Percentiles rank a stretch among this genome's conserved stretches.
Evolutionary conservation across 768 basidiomycete genomes (phyloP).

Genomic region (Hortiboletus campestris): DNA sequence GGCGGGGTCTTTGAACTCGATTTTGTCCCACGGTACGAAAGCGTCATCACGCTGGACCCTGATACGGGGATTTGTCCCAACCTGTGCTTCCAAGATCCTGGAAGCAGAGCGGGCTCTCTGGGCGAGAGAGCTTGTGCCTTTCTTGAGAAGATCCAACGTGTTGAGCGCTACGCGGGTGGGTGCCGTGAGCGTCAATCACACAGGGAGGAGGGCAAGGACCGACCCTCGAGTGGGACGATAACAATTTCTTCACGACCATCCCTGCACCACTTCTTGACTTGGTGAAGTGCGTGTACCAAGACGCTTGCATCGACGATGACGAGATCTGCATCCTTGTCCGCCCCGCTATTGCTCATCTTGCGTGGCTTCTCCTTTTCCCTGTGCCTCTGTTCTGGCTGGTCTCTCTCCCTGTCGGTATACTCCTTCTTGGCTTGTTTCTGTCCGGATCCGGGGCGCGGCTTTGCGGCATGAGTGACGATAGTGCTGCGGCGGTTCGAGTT

Average conservation of each 20-base stretch:
- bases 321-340: conserved; percentile 65
- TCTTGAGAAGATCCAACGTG: conserved; percentile 90
- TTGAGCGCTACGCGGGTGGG: conserved; percentile 62
- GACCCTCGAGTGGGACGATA: conserved; percentile 88
- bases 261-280: conserved; percentile 80
- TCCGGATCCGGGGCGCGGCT: conserved; percentile 22
- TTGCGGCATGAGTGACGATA: conserved; percentile 14
- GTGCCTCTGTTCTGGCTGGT: conserved; percentile 19
- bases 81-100: conserved; percentile 83
- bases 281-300: conserved; percentile 70
- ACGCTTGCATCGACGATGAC: conserved; percentile 82
- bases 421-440: conserved; percentile 27
- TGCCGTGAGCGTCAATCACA: conserved; percentile 7
- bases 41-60: conserved; percentile 81
- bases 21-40: conserved; percentile 78
- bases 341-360: conserved; percentile 27
- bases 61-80: conserved; percentile 79
- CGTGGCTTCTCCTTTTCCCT: conserved; percentile 22
- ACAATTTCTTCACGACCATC: conserved; percentile 76
- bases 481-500: conserved; percentile 19
- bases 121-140: conserved; percentile 75
- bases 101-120: conserved; percentile 85
- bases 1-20: conserved; percentile 47
- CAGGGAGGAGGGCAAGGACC: conserved; percentile 17
- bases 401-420: conserved; percentile 17